Conservation (phyloP, 768 basidiomycete genomes). For the Russula sp. region DNA sequence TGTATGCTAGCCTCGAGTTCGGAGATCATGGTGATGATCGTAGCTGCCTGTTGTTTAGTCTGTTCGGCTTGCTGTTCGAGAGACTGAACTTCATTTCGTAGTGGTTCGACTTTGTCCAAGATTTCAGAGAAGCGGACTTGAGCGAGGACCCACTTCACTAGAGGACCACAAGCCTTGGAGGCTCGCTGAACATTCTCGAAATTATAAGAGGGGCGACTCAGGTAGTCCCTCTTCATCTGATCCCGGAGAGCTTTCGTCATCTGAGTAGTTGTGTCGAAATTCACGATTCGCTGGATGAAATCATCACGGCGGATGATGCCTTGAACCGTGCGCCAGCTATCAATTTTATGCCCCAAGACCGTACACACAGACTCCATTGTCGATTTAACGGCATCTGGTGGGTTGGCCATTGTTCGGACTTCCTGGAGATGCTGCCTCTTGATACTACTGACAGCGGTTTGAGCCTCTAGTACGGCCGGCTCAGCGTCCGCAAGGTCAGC, state of each 20-base stretch:
- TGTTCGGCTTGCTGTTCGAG: constrained; percentile 88
- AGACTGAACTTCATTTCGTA: constrained; percentile 91
- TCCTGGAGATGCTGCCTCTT: constrained; percentile 93
- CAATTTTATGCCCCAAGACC: constrained; percentile 92
- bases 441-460: constrained; percentile 95
- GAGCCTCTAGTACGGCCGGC: constrained; percentile 92
- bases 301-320: constrained; percentile 93
- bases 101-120: constrained; percentile 91
- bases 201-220: constrained; percentile 85
- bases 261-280: constrained; percentile 85
- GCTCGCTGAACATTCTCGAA: constrained; percentile 94
- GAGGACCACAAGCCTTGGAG: constrained; percentile 93
- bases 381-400: constrained; percentile 93
- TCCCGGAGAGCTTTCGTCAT: constrained; percentile 90
- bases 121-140: constrained; percentile 98
- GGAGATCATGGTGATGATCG: constrained; percentile 86
- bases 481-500: constrained; percentile 96
- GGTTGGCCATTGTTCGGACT: constrained; percentile 97
- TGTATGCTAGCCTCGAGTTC: constrained; percentile 91
- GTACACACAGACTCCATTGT: constrained; percentile 99
- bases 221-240: constrained; percentile 86
- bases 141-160: constrained; percentile 97
- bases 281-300: constrained; percentile 92
- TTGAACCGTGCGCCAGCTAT: constrained; percentile 94
- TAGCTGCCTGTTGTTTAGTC: constrained; percentile 89